Conservation (phyloP, 805 yeast species). For the Zygosaccharomyces lentus region DNA sequence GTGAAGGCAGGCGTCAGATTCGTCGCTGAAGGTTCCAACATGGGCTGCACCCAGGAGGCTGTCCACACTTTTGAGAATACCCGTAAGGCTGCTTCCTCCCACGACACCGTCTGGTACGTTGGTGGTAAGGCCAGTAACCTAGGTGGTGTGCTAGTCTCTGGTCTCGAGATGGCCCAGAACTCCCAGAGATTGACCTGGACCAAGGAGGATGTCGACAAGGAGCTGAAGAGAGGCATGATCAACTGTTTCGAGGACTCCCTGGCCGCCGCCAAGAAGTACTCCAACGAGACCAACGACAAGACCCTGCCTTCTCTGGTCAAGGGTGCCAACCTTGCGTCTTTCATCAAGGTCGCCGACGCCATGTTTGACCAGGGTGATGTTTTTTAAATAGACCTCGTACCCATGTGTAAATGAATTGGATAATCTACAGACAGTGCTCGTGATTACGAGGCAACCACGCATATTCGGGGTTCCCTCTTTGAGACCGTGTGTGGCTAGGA, state of each 20-base stretch:
- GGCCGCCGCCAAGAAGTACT: slow-evolving; percentile 76
- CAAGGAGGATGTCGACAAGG: slow-evolving; percentile 84
- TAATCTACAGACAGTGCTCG: background rate
- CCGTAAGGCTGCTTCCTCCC: slow-evolving; percentile 45
- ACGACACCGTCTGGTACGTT: slow-evolving; percentile 85
- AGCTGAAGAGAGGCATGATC: slow-evolving; percentile 89
- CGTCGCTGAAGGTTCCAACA: slow-evolving; percentile 98
- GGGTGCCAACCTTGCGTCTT: slow-evolving; percentile 99
- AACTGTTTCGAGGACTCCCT: slow-evolving; percentile 90
- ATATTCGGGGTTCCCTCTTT: too few relatives aligned
- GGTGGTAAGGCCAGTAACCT: slow-evolving; percentile 99
- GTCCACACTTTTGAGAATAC: slow-evolving; percentile 88
- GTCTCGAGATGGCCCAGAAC: slow-evolving; percentile 99
- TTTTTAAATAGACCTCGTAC: slow-evolving; percentile 20
- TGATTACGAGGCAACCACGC: too few relatives aligned
- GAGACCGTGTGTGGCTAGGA: too few relatives aligned
- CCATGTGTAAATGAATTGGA: slow-evolving; percentile 5
- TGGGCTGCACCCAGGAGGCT: slow-evolving; percentile 99
- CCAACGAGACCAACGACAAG: slow-evolving; percentile 59
- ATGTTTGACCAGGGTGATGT: slow-evolving; percentile 96
- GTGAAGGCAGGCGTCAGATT: slow-evolving; percentile 86
- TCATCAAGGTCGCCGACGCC: slow-evolving; percentile 97
- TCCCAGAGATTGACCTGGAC: slow-evolving; percentile 92
- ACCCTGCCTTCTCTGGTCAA: slow-evolving; percentile 90
- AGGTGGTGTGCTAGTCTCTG: slow-evolving; percentile 99